Conservation (phyloP, 345 rosid species). For the Streptanthus diversifolius region DNA sequence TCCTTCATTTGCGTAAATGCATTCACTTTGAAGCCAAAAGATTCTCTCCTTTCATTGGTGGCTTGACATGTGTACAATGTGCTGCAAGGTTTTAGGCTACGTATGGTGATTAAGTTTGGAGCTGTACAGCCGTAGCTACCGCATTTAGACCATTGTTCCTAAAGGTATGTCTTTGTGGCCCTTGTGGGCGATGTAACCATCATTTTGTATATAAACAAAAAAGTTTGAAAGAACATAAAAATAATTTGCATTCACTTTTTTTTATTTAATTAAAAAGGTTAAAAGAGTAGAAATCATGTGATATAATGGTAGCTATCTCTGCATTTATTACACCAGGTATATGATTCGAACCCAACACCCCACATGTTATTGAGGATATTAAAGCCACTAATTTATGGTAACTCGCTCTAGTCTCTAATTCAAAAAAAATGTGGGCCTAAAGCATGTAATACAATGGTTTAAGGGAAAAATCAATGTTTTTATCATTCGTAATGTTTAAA, state of each 20-base stretch:
- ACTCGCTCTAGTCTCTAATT: too few species aligned
- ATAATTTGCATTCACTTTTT: neutral
- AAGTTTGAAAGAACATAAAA: neutral
- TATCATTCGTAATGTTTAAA: too few species aligned
- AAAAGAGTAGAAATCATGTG: too few species aligned
- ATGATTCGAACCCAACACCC: too few species aligned
- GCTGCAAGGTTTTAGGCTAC: neutral
- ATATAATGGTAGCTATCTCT: too few species aligned
- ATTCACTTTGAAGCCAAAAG: neutral
- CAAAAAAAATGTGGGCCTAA: too few species aligned
- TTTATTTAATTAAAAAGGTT: too few species aligned
- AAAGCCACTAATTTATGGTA: too few species aligned
- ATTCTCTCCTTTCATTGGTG: neutral
- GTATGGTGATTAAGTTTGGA: neutral
- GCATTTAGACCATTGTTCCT: neutral
- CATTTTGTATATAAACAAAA: neutral
- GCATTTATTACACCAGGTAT: too few species aligned
- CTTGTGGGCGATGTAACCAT: neutral
- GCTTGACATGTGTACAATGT: neutral
- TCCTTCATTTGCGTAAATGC: neutral
- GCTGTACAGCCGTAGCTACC: neutral
- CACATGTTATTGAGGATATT: too few species aligned
- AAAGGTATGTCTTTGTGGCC: neutral
- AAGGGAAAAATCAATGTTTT: too few species aligned
- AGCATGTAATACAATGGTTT: too few species aligned